Evolutionary conservation across 1,139 yeast genomes (phyloP).

Genomic region (Saccharomycopsis hybrid): DNA sequence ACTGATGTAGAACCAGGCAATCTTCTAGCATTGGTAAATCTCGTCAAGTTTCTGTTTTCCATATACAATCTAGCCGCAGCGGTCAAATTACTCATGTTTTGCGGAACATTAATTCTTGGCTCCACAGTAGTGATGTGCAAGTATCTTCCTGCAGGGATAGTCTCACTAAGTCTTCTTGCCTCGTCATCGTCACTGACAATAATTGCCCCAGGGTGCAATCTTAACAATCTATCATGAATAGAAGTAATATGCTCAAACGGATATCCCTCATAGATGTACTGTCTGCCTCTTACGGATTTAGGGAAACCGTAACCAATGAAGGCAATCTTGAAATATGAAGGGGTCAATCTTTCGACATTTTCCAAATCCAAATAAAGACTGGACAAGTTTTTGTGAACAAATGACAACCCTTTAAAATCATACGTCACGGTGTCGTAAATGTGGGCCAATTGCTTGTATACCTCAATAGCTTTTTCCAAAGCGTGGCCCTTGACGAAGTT

Average conservation of each 20-base stretch:
- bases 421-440: conserved; percentile 70
- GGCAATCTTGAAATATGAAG: conserved; percentile 74
- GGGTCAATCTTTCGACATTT: conserved; percentile 63
- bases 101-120: conserved; percentile 53
- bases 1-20: conserved; percentile 72
- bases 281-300: conserved; percentile 62
- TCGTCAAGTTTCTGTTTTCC: conserved; percentile 62
- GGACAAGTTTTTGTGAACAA: conserved; percentile 64
- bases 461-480: conserved; percentile 69
- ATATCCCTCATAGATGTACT: conserved; percentile 77
- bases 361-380: conserved; percentile 64
- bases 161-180: conserved; percentile 43
- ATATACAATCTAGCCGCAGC: conserved; percentile 64
- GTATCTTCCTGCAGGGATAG: conserved; percentile 63
- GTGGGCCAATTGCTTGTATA: conserved; percentile 69
- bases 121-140: conserved; percentile 68
- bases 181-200: conserved; percentile 64
- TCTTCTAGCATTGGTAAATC: conserved; percentile 63
- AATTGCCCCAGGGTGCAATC: conserved; percentile 78
- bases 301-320: conserved; percentile 88
- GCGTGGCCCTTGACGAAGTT: conserved; percentile 69
- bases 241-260: conserved; percentile 86
- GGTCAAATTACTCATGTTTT: conserved; percentile 30
- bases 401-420: conserved; percentile 71
- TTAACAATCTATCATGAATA: conserved; percentile 68